Conservation (phyloP, 352 stramenopile species). For the Globisporangium cystogenes region DNA sequence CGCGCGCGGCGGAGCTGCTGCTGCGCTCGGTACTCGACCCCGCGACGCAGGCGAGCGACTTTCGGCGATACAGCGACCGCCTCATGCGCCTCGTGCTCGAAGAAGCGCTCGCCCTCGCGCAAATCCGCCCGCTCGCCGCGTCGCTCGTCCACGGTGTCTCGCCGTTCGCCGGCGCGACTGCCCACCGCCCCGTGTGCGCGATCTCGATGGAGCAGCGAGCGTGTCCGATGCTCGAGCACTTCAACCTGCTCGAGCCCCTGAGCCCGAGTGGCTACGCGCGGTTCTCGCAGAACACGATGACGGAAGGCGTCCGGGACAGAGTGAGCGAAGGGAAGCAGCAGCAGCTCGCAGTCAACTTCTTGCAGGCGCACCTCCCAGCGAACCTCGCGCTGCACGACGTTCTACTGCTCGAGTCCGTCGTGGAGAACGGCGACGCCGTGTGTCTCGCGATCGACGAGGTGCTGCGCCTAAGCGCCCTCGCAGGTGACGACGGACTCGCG, state of each 20-base stretch:
- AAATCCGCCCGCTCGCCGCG: slow-evolving; percentile 14
- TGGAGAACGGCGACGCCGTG: slow-evolving; percentile 22
- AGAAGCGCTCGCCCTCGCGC: slow-evolving; percentile 34
- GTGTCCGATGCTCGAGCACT: slow-evolving; percentile 20
- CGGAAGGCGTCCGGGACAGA: not conserved
- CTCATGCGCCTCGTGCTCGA: slow-evolving; percentile 51
- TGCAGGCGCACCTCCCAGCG: slow-evolving; percentile 15
- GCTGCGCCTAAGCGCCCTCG: not conserved
- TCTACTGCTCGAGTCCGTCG: slow-evolving; percentile 35
- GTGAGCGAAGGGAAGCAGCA: not conserved
- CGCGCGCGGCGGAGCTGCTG: not conserved
- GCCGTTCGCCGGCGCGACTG: slow-evolving; percentile 13
- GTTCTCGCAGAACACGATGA: not conserved
- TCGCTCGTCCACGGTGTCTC: not conserved
- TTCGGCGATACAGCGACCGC: slow-evolving; percentile 29
- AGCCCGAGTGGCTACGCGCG: slow-evolving; percentile 14
- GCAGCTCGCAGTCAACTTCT: not conserved
- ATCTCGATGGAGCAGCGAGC: slow-evolving; percentile 16
- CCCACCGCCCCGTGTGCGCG: slow-evolving; percentile 26
- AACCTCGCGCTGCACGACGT: slow-evolving; percentile 39
- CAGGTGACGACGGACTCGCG: not conserved
- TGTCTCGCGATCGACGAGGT: slow-evolving; percentile 2
- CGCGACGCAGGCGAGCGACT: slow-evolving; percentile 19
- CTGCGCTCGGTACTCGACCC: not conserved
- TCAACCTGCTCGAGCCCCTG: slow-evolving; percentile 17